These are phyloP conservation scores for Colletotrichum sp. DNA, from an alignment of 2,329 filamentous ascomycete species.

Conservation along the genomic window DNA sequence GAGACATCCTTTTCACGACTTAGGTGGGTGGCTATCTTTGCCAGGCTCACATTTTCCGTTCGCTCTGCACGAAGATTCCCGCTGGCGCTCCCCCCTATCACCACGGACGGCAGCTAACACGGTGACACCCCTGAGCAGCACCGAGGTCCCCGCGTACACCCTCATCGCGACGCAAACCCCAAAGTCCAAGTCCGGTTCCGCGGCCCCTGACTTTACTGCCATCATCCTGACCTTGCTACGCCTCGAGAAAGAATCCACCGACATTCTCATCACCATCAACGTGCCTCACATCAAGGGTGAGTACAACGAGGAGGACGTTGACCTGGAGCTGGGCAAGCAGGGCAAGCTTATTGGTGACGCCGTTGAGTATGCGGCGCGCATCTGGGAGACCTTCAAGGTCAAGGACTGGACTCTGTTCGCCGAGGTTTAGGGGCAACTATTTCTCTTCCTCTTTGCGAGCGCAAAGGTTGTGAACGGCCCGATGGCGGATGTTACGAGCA, in stretches of 20 bases:
- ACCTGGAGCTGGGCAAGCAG: constrained; percentile 67
- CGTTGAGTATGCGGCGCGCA: constrained; percentile 69
- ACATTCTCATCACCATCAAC: constrained; percentile 86
- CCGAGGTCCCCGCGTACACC: constrained; percentile 66
- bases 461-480: neutral
- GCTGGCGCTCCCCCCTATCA: neutral
- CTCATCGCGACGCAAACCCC: constrained; percentile 70
- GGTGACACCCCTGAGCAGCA: constrained; percentile 31
- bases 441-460: neutral
- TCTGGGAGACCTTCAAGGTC: constrained; percentile 78
- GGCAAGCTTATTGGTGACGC: constrained; percentile 72
- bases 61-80: neutral
- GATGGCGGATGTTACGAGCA: neutral
- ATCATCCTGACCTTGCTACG: constrained; percentile 80
- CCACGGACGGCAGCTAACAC: constrained; percentile 12
- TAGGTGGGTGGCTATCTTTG: constrained; percentile 42
- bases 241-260: constrained; percentile 75
- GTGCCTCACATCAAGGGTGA: constrained; percentile 81
- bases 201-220: constrained; percentile 69
- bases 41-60: neutral
- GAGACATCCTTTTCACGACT: constrained; percentile 63
- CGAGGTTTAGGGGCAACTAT: constrained; percentile 32
- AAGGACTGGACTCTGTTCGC: constrained; percentile 81
- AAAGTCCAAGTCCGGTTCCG: constrained; percentile 34
- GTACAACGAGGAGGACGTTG: constrained; percentile 75